Conservation (phyloP, 768 basidiomycete species). For the Boletus reticuloceps region DNA sequence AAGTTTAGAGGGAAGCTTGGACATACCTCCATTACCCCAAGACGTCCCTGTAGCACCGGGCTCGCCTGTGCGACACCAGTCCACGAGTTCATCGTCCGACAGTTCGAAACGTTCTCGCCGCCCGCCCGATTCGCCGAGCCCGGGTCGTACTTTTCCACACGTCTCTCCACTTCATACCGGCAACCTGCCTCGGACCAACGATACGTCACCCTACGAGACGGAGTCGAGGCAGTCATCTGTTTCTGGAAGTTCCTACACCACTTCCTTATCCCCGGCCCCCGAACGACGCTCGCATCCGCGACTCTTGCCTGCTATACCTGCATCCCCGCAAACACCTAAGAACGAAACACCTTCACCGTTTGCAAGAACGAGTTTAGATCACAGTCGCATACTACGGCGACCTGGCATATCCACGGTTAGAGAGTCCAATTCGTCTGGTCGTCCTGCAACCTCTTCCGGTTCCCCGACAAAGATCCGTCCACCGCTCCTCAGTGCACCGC, state of each 20-base stretch:
- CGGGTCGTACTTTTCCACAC: conserved; percentile 3
- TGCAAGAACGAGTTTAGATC: conserved; percentile 18
- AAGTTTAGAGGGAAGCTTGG: conserved; percentile 16
- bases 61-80: conserved; percentile 24
- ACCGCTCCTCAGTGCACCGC: neutral
- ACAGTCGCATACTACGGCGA: conserved; percentile 11
- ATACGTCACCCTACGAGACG: conserved; percentile 9
- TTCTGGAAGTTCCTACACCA: conserved; percentile 9
- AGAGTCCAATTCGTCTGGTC: conserved; percentile 8
- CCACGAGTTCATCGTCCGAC: conserved; percentile 18
- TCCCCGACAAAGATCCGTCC: conserved; percentile 11
- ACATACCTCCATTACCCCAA: conserved; percentile 13
- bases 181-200: conserved; percentile 2
- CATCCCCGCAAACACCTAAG: conserved; percentile 26
- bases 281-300: conserved; percentile 14
- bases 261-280: conserved; percentile 4
- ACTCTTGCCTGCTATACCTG: conserved; percentile 28
- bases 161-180: conserved; percentile 13
- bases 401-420: conserved; percentile 1
- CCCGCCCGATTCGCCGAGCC: conserved; percentile 16
- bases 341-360: conserved; percentile 15
- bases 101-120: conserved; percentile 28
- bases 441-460: conserved; percentile 44
- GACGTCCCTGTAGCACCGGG: conserved; percentile 6
- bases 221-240: conserved; percentile 25